Percentiles rank a stretch among this genome's conserved stretches.
Evolutionary conservation across 2,329 filamentous ascomycete species (phyloP).

Genomic region (Colletotrichum costaricense): DNA sequence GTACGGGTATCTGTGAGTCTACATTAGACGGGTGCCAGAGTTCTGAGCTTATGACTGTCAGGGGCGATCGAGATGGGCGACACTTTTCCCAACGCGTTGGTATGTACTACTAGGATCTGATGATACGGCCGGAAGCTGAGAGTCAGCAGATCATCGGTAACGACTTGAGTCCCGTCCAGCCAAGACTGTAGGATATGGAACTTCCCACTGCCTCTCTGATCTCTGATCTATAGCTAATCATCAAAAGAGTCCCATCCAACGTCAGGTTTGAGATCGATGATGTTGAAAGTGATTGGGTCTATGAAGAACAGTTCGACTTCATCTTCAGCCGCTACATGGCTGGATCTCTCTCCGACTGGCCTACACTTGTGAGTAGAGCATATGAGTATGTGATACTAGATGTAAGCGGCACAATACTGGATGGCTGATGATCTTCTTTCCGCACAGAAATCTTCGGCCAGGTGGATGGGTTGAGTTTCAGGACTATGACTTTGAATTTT

Average conservation of each 20-base stretch:
- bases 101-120: neutral
- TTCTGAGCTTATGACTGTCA: neutral
- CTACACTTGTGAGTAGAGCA: neutral
- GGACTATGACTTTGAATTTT: conserved; percentile 40
- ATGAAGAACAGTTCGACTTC: conserved; percentile 45
- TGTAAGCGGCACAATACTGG: neutral
- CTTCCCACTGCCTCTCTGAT: fast-evolving
- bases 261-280: conserved; percentile 75
- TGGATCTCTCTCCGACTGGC: conserved; percentile 14
- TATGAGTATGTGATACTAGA: neutral
- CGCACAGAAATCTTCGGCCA: neutral
- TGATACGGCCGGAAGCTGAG: neutral
- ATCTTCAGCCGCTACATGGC: conserved; percentile 41
- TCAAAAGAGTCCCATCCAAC: conserved; percentile 66
- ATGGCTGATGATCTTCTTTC: fast-evolving
- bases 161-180: conserved; percentile 21
- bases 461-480: conserved; percentile 48
- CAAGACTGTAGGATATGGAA: neutral
- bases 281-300: conserved; percentile 62
- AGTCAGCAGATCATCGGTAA: conserved; percentile 12
- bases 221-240: fast-evolving
- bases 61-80: conserved; percentile 20
- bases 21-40: no score
- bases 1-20: conserved; percentile 67
- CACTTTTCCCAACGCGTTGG: neutral